Percentiles rank a stretch among this genome's conserved stretches.
Evolutionary conservation across 805 yeast genomes (phyloP).

Genomic region (Candida anglica): DNA sequence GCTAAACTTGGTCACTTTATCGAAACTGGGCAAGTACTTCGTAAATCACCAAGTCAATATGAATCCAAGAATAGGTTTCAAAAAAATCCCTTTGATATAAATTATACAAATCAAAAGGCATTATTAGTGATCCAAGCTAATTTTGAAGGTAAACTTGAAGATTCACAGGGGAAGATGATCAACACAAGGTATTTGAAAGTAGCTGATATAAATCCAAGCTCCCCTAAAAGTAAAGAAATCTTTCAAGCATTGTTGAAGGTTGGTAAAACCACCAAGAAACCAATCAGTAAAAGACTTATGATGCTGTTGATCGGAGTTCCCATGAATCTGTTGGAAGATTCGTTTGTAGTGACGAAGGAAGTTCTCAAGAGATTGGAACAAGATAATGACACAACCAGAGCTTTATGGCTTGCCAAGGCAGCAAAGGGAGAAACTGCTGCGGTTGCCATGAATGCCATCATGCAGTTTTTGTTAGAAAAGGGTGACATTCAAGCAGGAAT

Average conservation of each 20-base stretch:
- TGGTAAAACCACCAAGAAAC: conserved; percentile 16
- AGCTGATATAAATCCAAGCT: conserved; percentile 17
- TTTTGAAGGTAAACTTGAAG: conserved; percentile 25
- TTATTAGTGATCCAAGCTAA: conserved; percentile 24
- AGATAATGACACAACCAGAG: conserved; percentile 47
- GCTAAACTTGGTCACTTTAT: conserved; percentile 22
- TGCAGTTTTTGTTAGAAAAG: conserved; percentile 44
- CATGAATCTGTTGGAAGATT: conserved; percentile 54
- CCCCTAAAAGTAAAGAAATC: conserved; percentile 17
- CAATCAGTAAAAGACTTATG: conserved; percentile 43
- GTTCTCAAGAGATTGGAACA: conserved; percentile 47
- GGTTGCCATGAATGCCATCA: conserved; percentile 62
- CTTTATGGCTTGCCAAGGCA: conserved; percentile 45
- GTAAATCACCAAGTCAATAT: conserved; percentile 12
- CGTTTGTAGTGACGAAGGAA: conserved; percentile 52
- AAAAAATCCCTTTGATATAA: conserved; percentile 1
- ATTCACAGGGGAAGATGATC: conserved; percentile 19
- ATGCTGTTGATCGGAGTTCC: conserved; percentile 57
- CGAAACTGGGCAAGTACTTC: conserved; percentile 23
- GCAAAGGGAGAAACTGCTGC: conserved; percentile 45
- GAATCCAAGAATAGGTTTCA: conserved; percentile 6
- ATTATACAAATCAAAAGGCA: conserved; percentile 14
- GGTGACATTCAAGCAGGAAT: conserved; percentile 47
- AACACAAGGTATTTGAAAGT: conserved; percentile 18
- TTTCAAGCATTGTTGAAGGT: conserved; percentile 27